Conservation (phyloP, 495 filamentous ascomycete genomes). For the Staphylotrichum tortipilum region DNA sequence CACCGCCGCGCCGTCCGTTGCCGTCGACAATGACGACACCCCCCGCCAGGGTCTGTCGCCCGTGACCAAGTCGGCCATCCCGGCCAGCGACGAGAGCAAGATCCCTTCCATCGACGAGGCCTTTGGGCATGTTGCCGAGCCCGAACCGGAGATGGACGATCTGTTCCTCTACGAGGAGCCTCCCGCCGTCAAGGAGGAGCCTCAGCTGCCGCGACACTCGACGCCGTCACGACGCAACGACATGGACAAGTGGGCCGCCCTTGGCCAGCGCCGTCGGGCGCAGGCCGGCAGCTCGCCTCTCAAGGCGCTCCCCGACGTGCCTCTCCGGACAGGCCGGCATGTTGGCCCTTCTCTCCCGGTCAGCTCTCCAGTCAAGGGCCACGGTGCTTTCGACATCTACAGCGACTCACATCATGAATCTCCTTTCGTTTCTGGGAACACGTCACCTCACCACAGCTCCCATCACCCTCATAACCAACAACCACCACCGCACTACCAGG, state of each 20-base stretch:
- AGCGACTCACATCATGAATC: conserved; percentile 16
- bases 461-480: conserved; percentile 8
- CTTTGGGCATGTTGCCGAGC: conserved; percentile 41
- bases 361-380: conserved; percentile 28
- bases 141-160: conserved; percentile 52
- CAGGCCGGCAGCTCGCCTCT: conserved; percentile 41
- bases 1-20: conserved; percentile 35
- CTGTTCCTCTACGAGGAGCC: conserved; percentile 60
- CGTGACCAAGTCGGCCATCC: conserved; percentile 38
- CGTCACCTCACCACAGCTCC: conserved; percentile 13
- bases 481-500: conserved; percentile 9
- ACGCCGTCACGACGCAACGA: conserved; percentile 41
- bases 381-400: conserved; percentile 28
- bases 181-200: conserved; percentile 31
- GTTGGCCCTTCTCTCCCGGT: conserved; percentile 22
- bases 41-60: conserved; percentile 45
- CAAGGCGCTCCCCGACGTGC: conserved; percentile 37
- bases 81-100: conserved; percentile 31
- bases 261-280: conserved; percentile 72
- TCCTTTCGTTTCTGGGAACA: conserved; percentile 21
- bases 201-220: conserved; percentile 31
- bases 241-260: conserved; percentile 77
- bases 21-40: conserved; percentile 32
- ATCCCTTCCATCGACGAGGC: conserved; percentile 33
- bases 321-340: conserved; percentile 32